These are phyloP conservation scores for Tricholoma flavovirens DNA, from an alignment of 768 basidiomycete species.

Conservation along the genomic window DNA sequence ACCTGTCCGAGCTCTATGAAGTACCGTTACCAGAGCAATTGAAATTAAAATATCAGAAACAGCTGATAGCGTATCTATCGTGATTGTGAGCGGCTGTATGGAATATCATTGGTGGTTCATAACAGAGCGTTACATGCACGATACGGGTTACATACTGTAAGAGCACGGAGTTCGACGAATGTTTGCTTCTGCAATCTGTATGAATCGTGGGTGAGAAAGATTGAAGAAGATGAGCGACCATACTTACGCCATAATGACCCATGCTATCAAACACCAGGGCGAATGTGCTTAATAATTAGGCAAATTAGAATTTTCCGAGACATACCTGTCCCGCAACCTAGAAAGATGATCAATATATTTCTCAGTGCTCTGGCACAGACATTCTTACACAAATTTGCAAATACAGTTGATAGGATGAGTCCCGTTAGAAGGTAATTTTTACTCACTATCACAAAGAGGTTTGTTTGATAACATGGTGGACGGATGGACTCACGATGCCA, in stretches of 20 bases:
- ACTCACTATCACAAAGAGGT: conserved; percentile 28
- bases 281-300: neutral
- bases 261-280: conserved; percentile 23
- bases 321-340: conserved; percentile 30
- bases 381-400: conserved; percentile 27
- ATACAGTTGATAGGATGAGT: conserved; percentile 26
- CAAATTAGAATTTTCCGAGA: neutral
- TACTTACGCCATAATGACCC: conserved; percentile 36
- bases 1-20: conserved; percentile 45
- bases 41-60: conserved; percentile 47
- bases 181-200: conserved; percentile 33
- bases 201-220: neutral
- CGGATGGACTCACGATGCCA: conserved; percentile 33
- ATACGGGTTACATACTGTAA: conserved; percentile 26
- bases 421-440: conserved; percentile 28
- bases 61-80: conserved; percentile 46
- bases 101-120: too few relatives aligned
- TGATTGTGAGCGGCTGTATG: conserved; percentile 37
- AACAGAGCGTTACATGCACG: neutral
- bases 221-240: neutral
- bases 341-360: neutral
- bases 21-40: conserved; percentile 34
- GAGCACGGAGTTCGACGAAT: conserved; percentile 26
- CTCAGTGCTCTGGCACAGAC: neutral
- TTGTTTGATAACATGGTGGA: too few relatives aligned